Evolutionary conservation across 805 yeast genomes (phyloP).

Genomic region (Metschnikowia koreensis): DNA sequence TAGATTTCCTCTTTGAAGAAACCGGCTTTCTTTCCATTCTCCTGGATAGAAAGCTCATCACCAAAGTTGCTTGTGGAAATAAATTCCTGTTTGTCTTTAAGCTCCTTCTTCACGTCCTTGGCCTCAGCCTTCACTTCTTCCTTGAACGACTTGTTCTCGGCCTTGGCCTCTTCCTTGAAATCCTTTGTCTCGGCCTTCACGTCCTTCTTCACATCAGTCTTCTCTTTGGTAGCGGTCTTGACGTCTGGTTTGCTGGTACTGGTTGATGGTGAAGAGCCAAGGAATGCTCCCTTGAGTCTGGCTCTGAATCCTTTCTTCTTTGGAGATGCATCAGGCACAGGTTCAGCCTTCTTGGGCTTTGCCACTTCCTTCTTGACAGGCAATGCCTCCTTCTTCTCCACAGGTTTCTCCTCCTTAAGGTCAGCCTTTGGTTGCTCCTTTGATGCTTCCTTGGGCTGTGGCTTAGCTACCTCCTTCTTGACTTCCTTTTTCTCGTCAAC

Average conservation of each 20-base stretch:
- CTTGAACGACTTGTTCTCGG: not conserved
- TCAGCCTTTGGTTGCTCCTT: not conserved
- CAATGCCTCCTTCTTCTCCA: constrained; percentile 3
- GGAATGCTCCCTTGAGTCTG: constrained; percentile 14
- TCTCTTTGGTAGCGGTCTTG: constrained; percentile 4
- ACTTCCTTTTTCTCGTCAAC: constrained; percentile 23
- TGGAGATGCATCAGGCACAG: not conserved
- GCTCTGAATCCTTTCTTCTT: constrained; percentile 19
- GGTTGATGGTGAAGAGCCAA: not conserved
- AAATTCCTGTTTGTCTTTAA: not conserved
- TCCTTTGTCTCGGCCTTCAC: constrained; percentile 1
- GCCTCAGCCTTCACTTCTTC: constrained; percentile 2
- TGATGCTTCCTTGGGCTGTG: not conserved
- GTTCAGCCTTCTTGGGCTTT: constrained; percentile 3
- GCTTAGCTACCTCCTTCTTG: constrained; percentile 9
- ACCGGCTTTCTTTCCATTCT: constrained; percentile 33
- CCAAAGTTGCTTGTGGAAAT: constrained; percentile 18
- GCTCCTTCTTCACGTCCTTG: not conserved
- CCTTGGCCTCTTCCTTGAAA: not conserved
- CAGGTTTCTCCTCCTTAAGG: not conserved
- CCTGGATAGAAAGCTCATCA: constrained; percentile 31
- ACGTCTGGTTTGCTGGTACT: not conserved
- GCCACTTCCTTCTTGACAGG: not conserved
- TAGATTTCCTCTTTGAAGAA: constrained; percentile 43
- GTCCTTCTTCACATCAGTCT: not conserved